Conservation (phyloP, 306 rosid species). For the Prunus fruticosa region DNA sequence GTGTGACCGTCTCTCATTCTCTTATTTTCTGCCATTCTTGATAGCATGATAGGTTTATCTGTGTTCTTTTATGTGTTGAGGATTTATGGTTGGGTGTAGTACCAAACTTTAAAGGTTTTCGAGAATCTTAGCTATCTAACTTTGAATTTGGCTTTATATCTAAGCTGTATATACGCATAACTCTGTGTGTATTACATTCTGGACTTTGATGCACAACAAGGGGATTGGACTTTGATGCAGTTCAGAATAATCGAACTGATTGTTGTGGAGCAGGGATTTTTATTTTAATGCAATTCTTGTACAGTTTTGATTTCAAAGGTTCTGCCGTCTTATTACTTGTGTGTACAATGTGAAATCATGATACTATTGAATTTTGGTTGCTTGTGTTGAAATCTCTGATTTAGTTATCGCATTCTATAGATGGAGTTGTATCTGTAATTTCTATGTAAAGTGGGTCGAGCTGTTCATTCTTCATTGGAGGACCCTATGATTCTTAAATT, state of each 20-base stretch:
- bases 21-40: neutral
- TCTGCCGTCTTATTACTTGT: neutral
- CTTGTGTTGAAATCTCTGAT: neutral
- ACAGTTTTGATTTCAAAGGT: neutral
- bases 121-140: neutral
- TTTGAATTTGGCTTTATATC: neutral
- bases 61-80: neutral
- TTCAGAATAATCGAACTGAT: neutral
- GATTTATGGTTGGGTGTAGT: neutral
- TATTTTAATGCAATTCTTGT: neutral
- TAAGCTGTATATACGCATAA: neutral
- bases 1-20: conserved; percentile 7
- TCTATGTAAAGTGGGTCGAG: neutral
- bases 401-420: neutral
- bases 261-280: neutral
- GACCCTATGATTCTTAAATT: neutral
- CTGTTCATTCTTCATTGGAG: neutral
- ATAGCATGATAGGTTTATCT: neutral
- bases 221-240: neutral
- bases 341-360: neutral
- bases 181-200: neutral
- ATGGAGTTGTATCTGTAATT: neutral
- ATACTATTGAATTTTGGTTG: neutral
- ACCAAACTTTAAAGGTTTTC: neutral
- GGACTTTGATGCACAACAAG: neutral